Base-by-base conservation (phyloP, 1,284 basidiomycete species). In the Moesziomyces parantarcticus region DNA sequence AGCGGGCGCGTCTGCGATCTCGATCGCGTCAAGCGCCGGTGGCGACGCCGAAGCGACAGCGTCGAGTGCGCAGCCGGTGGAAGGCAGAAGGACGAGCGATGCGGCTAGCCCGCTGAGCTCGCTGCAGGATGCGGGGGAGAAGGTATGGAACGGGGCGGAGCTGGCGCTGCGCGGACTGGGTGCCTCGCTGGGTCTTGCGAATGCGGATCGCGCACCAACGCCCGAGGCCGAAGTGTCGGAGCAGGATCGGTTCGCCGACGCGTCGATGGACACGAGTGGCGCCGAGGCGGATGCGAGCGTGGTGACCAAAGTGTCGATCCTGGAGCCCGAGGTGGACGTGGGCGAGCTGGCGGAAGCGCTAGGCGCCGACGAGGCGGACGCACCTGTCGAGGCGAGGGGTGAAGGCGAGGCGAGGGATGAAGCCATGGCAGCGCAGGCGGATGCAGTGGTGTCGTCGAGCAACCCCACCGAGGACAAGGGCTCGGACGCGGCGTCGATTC, bases 111-210 rank as follows among this genome's bases (percentile, higher is more conserved):
- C 70, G 7, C 50, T 73, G 11, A 52, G 56, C 7, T 58, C 69
- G 8, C 63, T 72, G 10, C 63, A 66, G 42, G 70, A 73, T 34
- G 70, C 70, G 18, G 63, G 69, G 20, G 62, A 56, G 34, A 73
- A 73, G 58, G 63, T 73, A 53, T 73, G 70, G 70, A 73, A 21
- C 25, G 64, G 70, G 23, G 70, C 70, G 8, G 70, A 73, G 39
- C 34, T 52, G 6, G 70, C 62, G 3, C 60, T 67, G 18, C 59
- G 58, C 9, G 70, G 70, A 13, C 42, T 73, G 34, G 49, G 70
- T 6, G 59, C 70, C 41, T 67, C 70, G 26, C 52, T 73, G 10
- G 70, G 70, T 4, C 26, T 73, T 0, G 59, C 50, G 2, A 62
- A 16, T n/a, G 50, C 54, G 1, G 42, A 45, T 16, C 20, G 1